A percentile compares a stretch with the other conserved stretches of the same genome.
Evolutionary conservation across 306 rosid genomes (phyloP).

Genomic region (Glycine latifolia): DNA sequence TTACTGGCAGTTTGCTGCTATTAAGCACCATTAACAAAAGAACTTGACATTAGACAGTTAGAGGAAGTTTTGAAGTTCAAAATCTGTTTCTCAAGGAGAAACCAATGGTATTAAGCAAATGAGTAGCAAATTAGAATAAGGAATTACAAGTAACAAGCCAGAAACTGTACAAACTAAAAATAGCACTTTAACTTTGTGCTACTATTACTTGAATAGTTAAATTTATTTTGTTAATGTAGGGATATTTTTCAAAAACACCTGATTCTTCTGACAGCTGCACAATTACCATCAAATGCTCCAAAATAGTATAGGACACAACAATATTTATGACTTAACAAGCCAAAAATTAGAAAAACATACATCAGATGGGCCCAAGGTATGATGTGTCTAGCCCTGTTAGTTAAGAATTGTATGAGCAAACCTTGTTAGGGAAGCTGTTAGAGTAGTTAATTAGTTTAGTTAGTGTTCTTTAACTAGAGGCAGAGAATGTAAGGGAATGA

Average conservation of each 20-base stretch:
- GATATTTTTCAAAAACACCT: background rate
- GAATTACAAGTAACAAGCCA: background rate
- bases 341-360: no score
- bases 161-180: background rate
- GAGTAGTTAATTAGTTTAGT: background rate
- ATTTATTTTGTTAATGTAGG: background rate
- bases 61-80: background rate
- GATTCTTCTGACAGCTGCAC: background rate
- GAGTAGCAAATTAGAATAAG: background rate
- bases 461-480: background rate
- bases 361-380: background rate
- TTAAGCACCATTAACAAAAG: background rate
- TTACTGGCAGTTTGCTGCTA: background rate
- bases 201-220: background rate
- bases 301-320: background rate
- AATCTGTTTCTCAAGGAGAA: background rate
- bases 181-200: background rate
- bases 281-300: background rate
- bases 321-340: background rate
- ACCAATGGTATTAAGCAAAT: background rate
- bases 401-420: background rate
- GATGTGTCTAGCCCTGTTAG: background rate
- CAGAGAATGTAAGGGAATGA: background rate
- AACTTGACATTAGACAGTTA: background rate
- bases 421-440: background rate